Conservation (phyloP, 2,329 filamentous ascomycete genomes). For the Aurifilum marmelostoma region DNA sequence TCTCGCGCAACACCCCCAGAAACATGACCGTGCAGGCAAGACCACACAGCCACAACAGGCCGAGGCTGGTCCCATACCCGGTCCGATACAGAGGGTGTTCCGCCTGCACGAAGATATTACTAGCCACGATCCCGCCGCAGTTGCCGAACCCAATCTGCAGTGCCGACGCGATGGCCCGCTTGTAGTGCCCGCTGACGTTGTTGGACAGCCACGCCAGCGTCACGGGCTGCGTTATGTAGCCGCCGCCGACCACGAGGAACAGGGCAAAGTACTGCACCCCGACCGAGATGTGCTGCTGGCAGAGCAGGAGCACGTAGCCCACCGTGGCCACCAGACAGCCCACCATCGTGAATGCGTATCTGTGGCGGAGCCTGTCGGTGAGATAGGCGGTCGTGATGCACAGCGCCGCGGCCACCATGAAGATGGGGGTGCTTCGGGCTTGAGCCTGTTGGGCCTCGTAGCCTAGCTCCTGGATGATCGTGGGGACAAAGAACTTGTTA, state of each 20-base stretch:
- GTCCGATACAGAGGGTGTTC: constrained; percentile 54
- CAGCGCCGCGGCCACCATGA: constrained; percentile 39
- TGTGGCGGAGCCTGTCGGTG: constrained; percentile 54
- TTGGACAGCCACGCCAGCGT: constrained; percentile 60
- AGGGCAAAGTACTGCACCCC: constrained; percentile 57
- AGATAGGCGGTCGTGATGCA: constrained; percentile 44
- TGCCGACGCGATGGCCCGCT: constrained; percentile 56
- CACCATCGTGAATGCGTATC: constrained; percentile 57
- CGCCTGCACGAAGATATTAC: constrained; percentile 52
- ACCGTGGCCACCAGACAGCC: constrained; percentile 53
- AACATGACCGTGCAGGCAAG: constrained; percentile 39
- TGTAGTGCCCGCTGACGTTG: constrained; percentile 61
- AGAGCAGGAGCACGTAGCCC: constrained; percentile 60
- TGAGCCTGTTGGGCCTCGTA: constrained; percentile 41
- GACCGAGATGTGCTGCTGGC: constrained; percentile 49
- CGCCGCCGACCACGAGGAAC: constrained; percentile 57
- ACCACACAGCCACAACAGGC: constrained; percentile 48
- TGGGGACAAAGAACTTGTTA: constrained; percentile 42
- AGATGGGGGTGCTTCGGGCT: constrained; percentile 43
- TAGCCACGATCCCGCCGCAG: constrained; percentile 52
- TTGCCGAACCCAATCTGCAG: constrained; percentile 57
- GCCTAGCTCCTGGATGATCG: constrained; percentile 43
- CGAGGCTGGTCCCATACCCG: constrained; percentile 53
- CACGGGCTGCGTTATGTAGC: constrained; percentile 59
- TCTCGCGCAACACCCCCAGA: constrained; percentile 39